These are phyloP conservation scores for Boletales sp. DNA, from an alignment of 768 basidiomycete species.

Conservation along the genomic window DNA sequence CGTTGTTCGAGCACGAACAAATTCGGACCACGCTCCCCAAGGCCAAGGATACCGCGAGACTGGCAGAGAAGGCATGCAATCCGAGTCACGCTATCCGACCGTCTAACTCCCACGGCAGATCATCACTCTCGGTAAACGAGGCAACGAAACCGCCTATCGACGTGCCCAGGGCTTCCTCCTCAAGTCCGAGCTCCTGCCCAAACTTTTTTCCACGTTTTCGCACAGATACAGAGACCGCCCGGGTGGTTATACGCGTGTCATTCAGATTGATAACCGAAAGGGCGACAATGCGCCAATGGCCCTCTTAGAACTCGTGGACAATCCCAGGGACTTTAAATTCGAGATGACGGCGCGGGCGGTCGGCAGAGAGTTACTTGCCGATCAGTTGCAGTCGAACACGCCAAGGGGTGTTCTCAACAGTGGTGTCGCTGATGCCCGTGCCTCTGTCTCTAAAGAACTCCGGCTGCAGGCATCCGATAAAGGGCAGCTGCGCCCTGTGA, in stretches of 20 bases:
- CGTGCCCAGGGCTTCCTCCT: conserved; percentile 80
- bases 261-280: conserved; percentile 82
- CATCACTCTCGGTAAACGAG: conserved; percentile 90
- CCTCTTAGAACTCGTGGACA: conserved; percentile 93
- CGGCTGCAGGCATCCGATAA: conserved; percentile 34
- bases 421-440: conserved; percentile 43
- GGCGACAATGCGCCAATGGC: conserved; percentile 95
- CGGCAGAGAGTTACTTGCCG: conserved; percentile 75
- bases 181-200: conserved; percentile 66
- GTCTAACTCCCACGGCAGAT: conserved; percentile 45
- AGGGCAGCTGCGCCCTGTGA: conserved; percentile 55
- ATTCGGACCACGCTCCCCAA: conserved; percentile 96
- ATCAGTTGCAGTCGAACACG: conserved; percentile 44
- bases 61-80: conserved; percentile 81
- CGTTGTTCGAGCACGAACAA: conserved; percentile 90
- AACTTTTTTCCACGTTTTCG: conserved; percentile 78
- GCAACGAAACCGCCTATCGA: conserved; percentile 62
- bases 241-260: conserved; percentile 94
- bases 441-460: conserved; percentile 50
- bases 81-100: neutral
- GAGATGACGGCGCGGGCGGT: conserved; percentile 87
- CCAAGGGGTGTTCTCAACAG: conserved; percentile 48
- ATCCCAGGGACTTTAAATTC: conserved; percentile 81
- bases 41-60: conserved; percentile 84
- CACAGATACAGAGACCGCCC: conserved; percentile 76